Evolutionary conservation across 1,284 basidiomycete genomes (phyloP).

Genomic region (Trichosporon faecale): DNA sequence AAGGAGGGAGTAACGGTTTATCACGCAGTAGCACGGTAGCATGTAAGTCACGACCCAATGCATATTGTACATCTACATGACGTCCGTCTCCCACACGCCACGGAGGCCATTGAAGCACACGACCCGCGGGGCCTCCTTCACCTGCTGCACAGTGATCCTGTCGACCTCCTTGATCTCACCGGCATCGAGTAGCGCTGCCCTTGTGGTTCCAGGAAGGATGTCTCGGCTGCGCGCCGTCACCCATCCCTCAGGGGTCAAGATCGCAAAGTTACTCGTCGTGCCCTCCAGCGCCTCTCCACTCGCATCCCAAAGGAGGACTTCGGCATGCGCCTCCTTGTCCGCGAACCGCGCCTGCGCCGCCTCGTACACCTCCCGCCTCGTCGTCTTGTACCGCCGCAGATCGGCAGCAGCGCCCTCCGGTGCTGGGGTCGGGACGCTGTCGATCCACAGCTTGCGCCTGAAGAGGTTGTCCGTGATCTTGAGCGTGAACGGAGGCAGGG

Average conservation of each 20-base stretch:
- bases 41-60: conserved; percentile 1
- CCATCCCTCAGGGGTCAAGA: conserved; percentile 32
- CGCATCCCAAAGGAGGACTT: background rate
- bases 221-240: conserved; percentile 32
- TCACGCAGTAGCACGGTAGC: background rate
- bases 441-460: conserved; percentile 33
- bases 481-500: conserved; percentile 25
- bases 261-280: conserved; percentile 45
- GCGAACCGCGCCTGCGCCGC: conserved; percentile 28
- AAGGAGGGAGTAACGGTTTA: background rate
- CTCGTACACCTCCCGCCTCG: conserved; percentile 39
- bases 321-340: background rate
- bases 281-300: conserved; percentile 30
- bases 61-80: conserved; percentile 18
- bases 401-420: conserved; percentile 11
- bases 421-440: conserved; percentile 21
- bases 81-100: conserved; percentile 45
- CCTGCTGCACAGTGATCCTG: conserved; percentile 31
- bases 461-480: background rate
- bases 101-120: conserved; percentile 48
- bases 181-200: conserved; percentile 32
- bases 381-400: conserved; percentile 41
- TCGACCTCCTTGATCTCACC: conserved; percentile 33
- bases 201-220: conserved; percentile 42
- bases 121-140: conserved; percentile 27